A percentile compares a stretch with the other conserved stretches of the same genome.
These are phyloP conservation scores for Sporothrix euskadiensis DNA, from an alignment of 2,329 filamentous ascomycete genomes.

Conservation along the genomic window DNA sequence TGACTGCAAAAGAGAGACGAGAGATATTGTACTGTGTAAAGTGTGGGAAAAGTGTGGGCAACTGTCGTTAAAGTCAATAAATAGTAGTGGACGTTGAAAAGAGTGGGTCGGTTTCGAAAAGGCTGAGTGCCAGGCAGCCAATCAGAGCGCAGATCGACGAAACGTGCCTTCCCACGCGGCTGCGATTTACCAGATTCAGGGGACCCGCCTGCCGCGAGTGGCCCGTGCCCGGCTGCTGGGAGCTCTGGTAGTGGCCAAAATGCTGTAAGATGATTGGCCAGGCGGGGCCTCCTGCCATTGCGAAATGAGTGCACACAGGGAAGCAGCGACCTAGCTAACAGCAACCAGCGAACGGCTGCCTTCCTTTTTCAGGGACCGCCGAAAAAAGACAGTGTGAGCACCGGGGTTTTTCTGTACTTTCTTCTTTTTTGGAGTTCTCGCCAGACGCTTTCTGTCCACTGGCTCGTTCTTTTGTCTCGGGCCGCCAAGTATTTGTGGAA, in stretches of 20 bases:
- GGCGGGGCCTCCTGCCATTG: background rate
- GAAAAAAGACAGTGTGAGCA: constrained; percentile 4
- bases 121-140: constrained; percentile 25
- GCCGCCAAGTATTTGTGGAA: constrained; percentile 5
- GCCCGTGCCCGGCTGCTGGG: constrained; percentile 27
- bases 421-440: background rate
- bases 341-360: constrained; percentile 15
- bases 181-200: constrained; percentile 28
- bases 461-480: background rate
- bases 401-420: background rate
- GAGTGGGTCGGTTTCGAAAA: background rate
- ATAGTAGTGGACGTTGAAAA: background rate
- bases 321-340: background rate
- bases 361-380: constrained; percentile 26
- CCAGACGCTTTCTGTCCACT: background rate
- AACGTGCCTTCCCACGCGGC: constrained; percentile 31
- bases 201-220: constrained; percentile 6
- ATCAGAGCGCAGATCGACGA: constrained; percentile 18
- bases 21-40: background rate
- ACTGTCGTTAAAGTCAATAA: background rate
- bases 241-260: background rate
- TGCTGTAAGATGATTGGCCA: constrained; percentile 30
- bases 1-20: background rate
- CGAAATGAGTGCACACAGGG: constrained; percentile 1
- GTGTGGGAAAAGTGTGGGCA: background rate